Percentiles rank a stretch among this genome's conserved stretches.
Conservation (phyloP, 2,329 filamentous ascomycete species). For the Diaporthe helianthi region DNA sequence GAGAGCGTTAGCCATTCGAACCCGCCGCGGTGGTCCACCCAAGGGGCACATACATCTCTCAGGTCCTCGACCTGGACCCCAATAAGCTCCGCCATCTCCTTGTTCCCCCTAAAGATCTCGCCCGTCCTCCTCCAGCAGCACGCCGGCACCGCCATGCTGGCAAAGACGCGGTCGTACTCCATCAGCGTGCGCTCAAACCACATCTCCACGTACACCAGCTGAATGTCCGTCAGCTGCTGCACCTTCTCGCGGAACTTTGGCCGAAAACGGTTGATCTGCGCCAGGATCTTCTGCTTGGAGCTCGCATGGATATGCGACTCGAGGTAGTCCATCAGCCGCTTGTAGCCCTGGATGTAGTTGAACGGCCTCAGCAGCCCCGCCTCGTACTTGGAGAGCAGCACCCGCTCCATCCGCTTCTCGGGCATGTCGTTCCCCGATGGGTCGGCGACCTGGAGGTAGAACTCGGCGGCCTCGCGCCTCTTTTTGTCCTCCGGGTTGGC, state of each 20-base stretch:
- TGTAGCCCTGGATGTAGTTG: constrained; percentile 98
- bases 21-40: not conserved
- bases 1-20: constrained; percentile 21
- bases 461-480: constrained; percentile 69
- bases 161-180: constrained; percentile 98
- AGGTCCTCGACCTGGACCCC: constrained; percentile 89
- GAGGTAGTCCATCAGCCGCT: constrained; percentile 88
- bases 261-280: constrained; percentile 89
- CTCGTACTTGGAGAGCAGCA: constrained; percentile 94
- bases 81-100: constrained; percentile 97
- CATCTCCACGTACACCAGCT: constrained; percentile 96
- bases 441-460: constrained; percentile 96
- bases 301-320: constrained; percentile 82
- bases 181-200: constrained; percentile 97
- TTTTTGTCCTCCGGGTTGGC: constrained; percentile 68
- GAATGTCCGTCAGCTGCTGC: constrained; percentile 89
- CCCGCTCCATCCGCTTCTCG: constrained; percentile 93
- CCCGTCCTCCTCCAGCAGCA: constrained; percentile 97
- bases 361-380: constrained; percentile 94
- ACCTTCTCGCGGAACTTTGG: constrained; percentile 97
- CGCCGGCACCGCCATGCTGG: constrained; percentile 97
- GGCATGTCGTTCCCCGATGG: constrained; percentile 85
- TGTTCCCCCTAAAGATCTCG: constrained; percentile 96
- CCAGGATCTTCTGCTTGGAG: constrained; percentile 88
- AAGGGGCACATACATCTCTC: constrained; percentile 74